Conservation (phyloP, 768 basidiomycete species). For the Dacryopinax spathularia region DNA sequence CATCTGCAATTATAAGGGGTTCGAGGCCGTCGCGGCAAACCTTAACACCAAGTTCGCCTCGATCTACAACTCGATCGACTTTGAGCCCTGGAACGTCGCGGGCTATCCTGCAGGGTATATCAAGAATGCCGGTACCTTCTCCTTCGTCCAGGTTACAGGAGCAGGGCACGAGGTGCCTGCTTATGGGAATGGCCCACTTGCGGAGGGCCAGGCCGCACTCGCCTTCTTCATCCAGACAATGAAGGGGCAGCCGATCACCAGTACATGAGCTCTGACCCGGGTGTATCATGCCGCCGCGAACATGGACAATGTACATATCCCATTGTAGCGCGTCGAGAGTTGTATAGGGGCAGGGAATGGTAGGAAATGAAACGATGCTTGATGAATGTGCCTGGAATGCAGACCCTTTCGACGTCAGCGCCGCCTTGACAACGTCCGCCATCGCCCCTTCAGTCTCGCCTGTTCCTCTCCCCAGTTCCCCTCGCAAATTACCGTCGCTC, state of each 20-base stretch:
- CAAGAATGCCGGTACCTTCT: conserved; percentile 47
- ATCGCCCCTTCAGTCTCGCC: no score
- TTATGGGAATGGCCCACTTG: conserved; percentile 29
- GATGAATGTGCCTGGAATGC: background rate
- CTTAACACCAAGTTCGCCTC: conserved; percentile 37
- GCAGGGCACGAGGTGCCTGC: conserved; percentile 27
- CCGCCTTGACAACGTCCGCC: background rate
- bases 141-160: conserved; percentile 39
- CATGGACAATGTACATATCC: background rate
- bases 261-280: background rate
- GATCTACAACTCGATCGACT: conserved; percentile 30
- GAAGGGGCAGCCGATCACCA: conserved; percentile 13
- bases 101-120: conserved; percentile 38
- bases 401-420: background rate
- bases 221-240: conserved; percentile 35
- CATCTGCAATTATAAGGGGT: conserved; percentile 40
- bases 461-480: no score
- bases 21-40: conserved; percentile 42
- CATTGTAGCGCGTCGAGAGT: background rate
- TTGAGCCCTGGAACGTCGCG: conserved; percentile 36
- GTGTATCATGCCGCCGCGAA: background rate
- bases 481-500: background rate
- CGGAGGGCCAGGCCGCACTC: conserved; percentile 30
- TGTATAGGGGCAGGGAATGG: background rate
- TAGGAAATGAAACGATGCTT: background rate